Conservation (phyloP, 164 flowering plant species). For the Macadamia tetraphylla region DNA sequence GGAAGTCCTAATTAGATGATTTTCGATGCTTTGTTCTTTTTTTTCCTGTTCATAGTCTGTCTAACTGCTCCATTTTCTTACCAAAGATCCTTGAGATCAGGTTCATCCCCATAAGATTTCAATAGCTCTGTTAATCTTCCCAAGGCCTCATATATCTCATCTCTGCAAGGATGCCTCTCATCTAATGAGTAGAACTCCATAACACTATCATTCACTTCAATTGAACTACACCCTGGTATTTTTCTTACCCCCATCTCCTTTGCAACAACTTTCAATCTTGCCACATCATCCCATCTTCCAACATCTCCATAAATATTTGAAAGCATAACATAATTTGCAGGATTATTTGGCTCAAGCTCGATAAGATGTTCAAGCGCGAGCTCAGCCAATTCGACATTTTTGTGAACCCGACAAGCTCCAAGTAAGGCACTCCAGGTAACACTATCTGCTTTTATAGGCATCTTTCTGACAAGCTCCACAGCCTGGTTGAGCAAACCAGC, state of each 20-base stretch:
- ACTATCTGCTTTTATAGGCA: slow-evolving; percentile 69
- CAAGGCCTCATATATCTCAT: slow-evolving; percentile 42
- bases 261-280: slow-evolving; percentile 50
- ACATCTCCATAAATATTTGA: slow-evolving; percentile 57
- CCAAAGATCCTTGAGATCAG: slow-evolving; percentile 17
- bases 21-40: too few species aligned
- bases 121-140: slow-evolving; percentile 34
- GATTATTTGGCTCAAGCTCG: slow-evolving; percentile 54
- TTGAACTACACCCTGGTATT: slow-evolving; percentile 58
- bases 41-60: too few species aligned
- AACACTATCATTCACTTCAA: slow-evolving; percentile 47
- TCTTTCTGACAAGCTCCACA: slow-evolving; percentile 37
- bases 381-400: slow-evolving; percentile 52
- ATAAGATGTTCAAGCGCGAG: slow-evolving; percentile 42
- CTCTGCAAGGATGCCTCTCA: slow-evolving; percentile 43
- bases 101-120: slow-evolving; percentile 29
- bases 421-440: slow-evolving; percentile 70
- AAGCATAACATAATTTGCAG: slow-evolving; percentile 57
- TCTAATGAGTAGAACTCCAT: slow-evolving; percentile 53
- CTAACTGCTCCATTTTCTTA: too few species aligned
- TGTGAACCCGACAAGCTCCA: slow-evolving; percentile 55
- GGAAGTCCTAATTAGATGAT: too few species aligned
- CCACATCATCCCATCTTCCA: slow-evolving; percentile 48
- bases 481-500: slow-evolving; percentile 56
- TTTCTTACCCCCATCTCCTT: slow-evolving; percentile 47